Evolutionary conservation across 192 early-diverging fungal species (phyloP).

Genomic region (Ramicandelaber brevisporus): DNA sequence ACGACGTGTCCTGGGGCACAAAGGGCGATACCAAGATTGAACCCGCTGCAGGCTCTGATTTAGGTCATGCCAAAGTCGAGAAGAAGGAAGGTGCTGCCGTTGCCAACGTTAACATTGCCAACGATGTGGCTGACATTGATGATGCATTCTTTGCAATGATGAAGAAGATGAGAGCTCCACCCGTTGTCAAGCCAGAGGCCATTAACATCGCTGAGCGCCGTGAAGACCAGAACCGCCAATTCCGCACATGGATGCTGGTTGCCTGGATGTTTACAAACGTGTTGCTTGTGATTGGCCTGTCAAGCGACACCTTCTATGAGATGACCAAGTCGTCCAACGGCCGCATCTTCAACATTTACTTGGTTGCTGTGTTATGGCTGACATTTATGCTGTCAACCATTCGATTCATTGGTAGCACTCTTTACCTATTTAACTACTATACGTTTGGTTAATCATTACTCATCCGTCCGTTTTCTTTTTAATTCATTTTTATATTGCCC

Average conservation of each 20-base stretch:
- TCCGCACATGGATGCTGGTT: constrained; percentile 58
- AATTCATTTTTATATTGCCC: no score
- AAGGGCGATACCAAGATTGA: constrained; percentile 84
- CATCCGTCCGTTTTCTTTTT: no score
- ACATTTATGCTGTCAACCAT: constrained; percentile 41
- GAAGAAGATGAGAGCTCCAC: constrained; percentile 19
- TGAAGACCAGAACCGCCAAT: constrained; percentile 74
- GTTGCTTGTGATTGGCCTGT: constrained; percentile 39
- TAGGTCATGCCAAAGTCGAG: constrained; percentile 49
- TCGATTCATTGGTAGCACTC: constrained; percentile 44
- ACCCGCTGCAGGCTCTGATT: constrained; percentile 26
- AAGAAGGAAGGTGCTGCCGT: constrained; percentile 40
- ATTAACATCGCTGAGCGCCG: constrained; percentile 55
- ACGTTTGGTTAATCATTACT: no score
- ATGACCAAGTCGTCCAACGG: constrained; percentile 10
- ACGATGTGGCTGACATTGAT: constrained; percentile 54
- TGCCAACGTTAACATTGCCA: constrained; percentile 49
- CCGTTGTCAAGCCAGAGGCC: no score
- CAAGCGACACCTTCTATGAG: constrained; percentile 20
- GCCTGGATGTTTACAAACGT: constrained; percentile 74
- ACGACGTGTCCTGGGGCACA: constrained; percentile 92
- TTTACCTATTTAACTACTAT: constrained; percentile 63
- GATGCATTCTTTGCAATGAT: constrained; percentile 58
- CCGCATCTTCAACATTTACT: constrained; percentile 43
- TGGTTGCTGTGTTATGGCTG: constrained; percentile 68